Percentiles rank a stretch among this genome's conserved stretches.
Evolutionary conservation across 805 yeast species (phyloP).

Genomic region (Cyberlindnera euphorbiae): DNA sequence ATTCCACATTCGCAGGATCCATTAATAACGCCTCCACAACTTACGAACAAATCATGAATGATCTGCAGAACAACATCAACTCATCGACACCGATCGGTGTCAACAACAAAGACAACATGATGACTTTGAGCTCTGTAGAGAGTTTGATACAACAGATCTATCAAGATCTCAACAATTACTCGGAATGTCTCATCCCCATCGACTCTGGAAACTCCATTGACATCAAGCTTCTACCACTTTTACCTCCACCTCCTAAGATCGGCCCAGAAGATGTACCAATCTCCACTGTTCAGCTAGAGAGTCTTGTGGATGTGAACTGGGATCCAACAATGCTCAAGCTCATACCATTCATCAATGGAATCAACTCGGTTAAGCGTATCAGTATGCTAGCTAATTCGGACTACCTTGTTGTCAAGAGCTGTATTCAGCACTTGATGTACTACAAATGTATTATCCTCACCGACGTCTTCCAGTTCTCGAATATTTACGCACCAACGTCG

Average conservation of each 20-base stretch:
- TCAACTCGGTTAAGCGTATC: constrained; percentile 75
- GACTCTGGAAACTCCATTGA: constrained; percentile 88
- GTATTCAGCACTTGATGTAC: constrained; percentile 87
- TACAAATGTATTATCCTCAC: constrained; percentile 79
- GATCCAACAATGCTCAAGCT: constrained; percentile 94
- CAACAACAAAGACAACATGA: constrained; percentile 16
- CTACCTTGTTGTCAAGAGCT: constrained; percentile 69
- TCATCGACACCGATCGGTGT: constrained; percentile 25
- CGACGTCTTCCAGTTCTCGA: constrained; percentile 86
- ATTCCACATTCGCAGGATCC: constrained; percentile 12
- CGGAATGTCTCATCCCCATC: constrained; percentile 92
- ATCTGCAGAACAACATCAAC: constrained; percentile 21
- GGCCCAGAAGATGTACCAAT: constrained; percentile 86
- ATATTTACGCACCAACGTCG: constrained; percentile 86
- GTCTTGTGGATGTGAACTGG: constrained; percentile 86
- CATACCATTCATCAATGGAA: constrained; percentile 81
- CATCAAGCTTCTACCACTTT: constrained; percentile 88
- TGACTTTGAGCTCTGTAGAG: constrained; percentile 48
- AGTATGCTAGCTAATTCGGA: constrained; percentile 80
- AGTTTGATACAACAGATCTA: constrained; percentile 83
- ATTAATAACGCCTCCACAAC: constrained; percentile 16
- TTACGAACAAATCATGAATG: constrained; percentile 27
- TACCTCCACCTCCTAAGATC: constrained; percentile 72
- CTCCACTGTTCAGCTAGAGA: constrained; percentile 70
- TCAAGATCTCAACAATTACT: constrained; percentile 90